These are phyloP conservation scores for Phlyctochytrium planicorne DNA, from an alignment of 192 early-diverging fungal species.

Conservation along the genomic window DNA sequence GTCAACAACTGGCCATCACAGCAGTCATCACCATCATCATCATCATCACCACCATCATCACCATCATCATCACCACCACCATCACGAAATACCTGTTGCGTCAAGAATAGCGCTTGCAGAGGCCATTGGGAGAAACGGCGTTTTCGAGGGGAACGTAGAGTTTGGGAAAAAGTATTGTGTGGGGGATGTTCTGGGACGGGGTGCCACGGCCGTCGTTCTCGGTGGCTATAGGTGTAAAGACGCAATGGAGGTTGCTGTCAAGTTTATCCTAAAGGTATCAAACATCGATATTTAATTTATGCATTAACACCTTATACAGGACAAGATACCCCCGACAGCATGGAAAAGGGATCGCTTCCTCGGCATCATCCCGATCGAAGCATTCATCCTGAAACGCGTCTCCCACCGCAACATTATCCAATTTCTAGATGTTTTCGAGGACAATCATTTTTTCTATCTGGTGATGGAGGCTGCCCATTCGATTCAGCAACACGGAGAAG, in stretches of 20 bases:
- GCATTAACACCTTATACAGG: too few relatives aligned
- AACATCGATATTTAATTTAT: conserved; percentile 26
- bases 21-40: not conserved
- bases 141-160: not conserved
- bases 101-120: not conserved
- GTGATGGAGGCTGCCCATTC: conserved; percentile 36
- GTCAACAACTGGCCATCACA: not conserved
- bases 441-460: conserved; percentile 51
- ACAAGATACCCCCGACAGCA: conserved; percentile 59
- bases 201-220: conserved; percentile 47
- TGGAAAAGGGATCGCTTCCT: conserved; percentile 68
- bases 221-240: conserved; percentile 53
- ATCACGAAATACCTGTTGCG: not conserved
- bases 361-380: conserved; percentile 73
- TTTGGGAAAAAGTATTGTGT: not conserved
- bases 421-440: conserved; percentile 72
- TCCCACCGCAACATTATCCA: conserved; percentile 45
- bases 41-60: not conserved
- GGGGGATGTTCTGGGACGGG: not conserved
- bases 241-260: conserved; percentile 52
- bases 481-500: not conserved
- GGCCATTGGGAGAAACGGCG: not conserved
- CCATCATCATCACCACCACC: not conserved
- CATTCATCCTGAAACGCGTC: conserved; percentile 63
- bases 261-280: conserved; percentile 48